phyloP scores from a whole-genome alignment of 2,329 filamentous ascomycete species.

The Peltaster fructicola region DNA sequence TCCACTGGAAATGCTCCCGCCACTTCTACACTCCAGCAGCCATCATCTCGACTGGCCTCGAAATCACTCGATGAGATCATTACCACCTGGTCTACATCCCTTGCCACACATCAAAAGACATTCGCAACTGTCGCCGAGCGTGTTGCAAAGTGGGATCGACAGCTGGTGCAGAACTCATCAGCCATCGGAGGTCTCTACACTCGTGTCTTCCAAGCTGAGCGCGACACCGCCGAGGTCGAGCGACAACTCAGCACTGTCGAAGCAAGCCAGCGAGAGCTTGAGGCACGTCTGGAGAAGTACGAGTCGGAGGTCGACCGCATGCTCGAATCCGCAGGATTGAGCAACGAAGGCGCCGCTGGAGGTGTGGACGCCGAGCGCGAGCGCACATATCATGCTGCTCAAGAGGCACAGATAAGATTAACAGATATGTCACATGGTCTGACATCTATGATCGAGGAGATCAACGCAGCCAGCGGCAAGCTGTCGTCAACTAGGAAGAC shows the following conservation, averaged over 20 bases:
- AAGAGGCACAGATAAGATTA: conserved; percentile 76
- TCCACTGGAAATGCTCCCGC: conserved; percentile 3
- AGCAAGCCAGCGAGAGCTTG: conserved; percentile 79
- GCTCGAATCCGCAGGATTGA: conserved; percentile 53
- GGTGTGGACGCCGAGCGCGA: conserved; percentile 89
- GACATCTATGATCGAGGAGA: conserved; percentile 93
- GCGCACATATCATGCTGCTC: conserved; percentile 78
- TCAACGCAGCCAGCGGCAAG: conserved; percentile 80
- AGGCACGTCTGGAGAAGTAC: conserved; percentile 75
- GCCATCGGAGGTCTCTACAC: conserved; percentile 90
- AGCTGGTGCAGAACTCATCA: conserved; percentile 82
- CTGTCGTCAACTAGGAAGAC: conserved; percentile 36
- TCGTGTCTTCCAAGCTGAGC: conserved; percentile 83
- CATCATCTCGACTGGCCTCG: conserved; percentile 79
- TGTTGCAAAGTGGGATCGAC: conserved; percentile 78
- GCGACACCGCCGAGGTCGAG: conserved; percentile 84
- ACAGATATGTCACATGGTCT: conserved; percentile 90
- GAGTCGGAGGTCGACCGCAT: conserved; percentile 83
- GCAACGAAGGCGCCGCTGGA: conserved; percentile 43
- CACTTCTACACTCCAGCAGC: conserved; percentile 7
- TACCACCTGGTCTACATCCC: conserved; percentile 84
- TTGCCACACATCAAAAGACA: conserved; percentile 91
- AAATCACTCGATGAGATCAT: conserved; percentile 99
- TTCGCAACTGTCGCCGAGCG: conserved; percentile 82
- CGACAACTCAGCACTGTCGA: conserved; percentile 79